Base-by-base conservation (phyloP, 768 basidiomycete species). In the Suillus tomentosus region DNA sequence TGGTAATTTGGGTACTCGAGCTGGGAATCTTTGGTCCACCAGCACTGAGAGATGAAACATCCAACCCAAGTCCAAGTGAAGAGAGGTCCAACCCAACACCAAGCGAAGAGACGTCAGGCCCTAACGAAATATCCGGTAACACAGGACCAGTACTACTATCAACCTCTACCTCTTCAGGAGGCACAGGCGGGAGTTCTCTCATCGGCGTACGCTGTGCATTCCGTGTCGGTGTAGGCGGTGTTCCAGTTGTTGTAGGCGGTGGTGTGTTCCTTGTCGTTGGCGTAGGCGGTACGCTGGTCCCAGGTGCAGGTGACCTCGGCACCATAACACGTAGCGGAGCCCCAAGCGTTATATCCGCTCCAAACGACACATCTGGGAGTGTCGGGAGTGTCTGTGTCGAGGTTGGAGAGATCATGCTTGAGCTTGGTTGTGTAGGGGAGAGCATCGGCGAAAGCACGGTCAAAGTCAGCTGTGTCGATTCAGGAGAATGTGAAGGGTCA, bases 311-410 rank as follows among this genome's bases (percentile, higher is more conserved):
- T 17, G 57, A 11, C 10, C 10, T 10, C 1, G 57, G 24, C 39
- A 19, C 11, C 40, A 27, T 42, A 42, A 42, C 27, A 40, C 61
- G 61, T 5, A 62, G 53, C 5, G 62, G 61, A 6, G 67, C 50
- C 13, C 65, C 71, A 43, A 67, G 67, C 7, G 72, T 65, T 45
- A 69, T 66, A 10, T 73, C 58, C 43, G 60, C 62, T 36, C 66
- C 75, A 47, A 67, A 67, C 5, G 74, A 69, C 5, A 68, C 27
- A 53, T 70, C 69, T 5, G 62, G 57, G 24, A 66, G 54, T 64
- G 34, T 61, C 17, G 70, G 66, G 17, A 13, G 15, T 3, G 48
- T 48, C 11, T 22, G 47, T 48, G 5, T 48, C 15, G 27, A 15
- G 8, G 50, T 50, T 50, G 50, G 24, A 50, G n/a, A 24, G 17